These are phyloP conservation scores for Phialophora expanda DNA, from an alignment of 2,329 filamentous ascomycete species.

Conservation along the genomic window DNA sequence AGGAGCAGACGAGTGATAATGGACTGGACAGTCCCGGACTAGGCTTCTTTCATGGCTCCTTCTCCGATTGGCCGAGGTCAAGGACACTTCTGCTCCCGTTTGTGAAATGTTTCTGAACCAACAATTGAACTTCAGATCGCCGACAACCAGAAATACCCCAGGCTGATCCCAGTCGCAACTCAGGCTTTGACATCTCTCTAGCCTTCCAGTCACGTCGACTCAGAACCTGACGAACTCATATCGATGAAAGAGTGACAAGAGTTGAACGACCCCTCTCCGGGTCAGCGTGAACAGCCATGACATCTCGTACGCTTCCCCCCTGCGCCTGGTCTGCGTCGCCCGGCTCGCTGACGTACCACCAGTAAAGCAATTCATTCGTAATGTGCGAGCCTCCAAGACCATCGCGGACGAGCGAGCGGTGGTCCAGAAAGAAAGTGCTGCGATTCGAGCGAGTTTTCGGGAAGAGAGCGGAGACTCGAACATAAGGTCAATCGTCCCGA, in stretches of 20 bases:
- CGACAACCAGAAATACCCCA: not conserved
- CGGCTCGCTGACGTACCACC: constrained; percentile 32
- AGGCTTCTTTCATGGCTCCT: not conserved
- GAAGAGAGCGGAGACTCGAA: constrained; percentile 94
- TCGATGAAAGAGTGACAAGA: constrained; percentile 36
- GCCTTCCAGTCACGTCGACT: not conserved
- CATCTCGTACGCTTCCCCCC: constrained; percentile 30
- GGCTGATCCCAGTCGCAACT: not conserved
- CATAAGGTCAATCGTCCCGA: constrained; percentile 70
- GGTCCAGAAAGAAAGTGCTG: constrained; percentile 98
- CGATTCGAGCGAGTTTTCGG: constrained; percentile 94
- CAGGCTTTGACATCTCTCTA: not conserved
- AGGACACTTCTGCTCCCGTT: constrained; percentile 19
- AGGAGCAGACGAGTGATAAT: not conserved
- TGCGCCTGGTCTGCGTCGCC: not conserved
- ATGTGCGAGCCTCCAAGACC: constrained; percentile 96
- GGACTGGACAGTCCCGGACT: not conserved
- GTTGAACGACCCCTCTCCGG: constrained; percentile 28
- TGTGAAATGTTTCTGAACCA: not conserved
- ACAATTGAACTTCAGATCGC: not conserved
- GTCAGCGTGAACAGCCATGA: constrained; percentile 35
- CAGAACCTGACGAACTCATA: not conserved
- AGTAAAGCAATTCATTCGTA: constrained; percentile 99
- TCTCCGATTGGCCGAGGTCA: constrained; percentile 12
- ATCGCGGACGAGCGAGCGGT: constrained; percentile 98